A percentile compares a stretch with the other conserved stretches of the same genome.
These are phyloP conservation scores for Auricularia heimuer DNA, from an alignment of 768 basidiomycete genomes.

Conservation along the genomic window DNA sequence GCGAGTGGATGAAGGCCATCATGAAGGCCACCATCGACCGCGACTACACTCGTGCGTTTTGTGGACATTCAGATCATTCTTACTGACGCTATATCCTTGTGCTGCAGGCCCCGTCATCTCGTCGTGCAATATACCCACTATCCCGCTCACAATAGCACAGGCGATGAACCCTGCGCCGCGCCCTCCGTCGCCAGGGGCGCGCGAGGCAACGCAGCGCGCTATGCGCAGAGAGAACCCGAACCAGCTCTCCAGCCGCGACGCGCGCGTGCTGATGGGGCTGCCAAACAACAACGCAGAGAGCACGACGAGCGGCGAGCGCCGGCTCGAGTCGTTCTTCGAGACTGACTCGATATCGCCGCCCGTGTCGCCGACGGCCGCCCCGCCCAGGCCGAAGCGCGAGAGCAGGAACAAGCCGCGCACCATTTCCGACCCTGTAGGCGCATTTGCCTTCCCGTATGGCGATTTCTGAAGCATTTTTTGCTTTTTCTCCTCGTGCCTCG, in stretches of 20 bases:
- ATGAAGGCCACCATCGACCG: constrained; percentile 97
- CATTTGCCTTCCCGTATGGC: constrained; percentile 1
- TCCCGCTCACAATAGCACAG: constrained; percentile 89
- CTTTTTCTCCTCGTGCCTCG: constrained; percentile 8
- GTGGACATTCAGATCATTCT: neutral
- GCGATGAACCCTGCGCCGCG: constrained; percentile 93
- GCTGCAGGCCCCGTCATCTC: constrained; percentile 81
- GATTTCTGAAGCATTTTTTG: neutral
- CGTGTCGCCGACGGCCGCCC: constrained; percentile 20
- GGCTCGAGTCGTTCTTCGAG: constrained; percentile 46
- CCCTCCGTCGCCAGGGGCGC: constrained; percentile 83
- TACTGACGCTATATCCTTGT: constrained; percentile 12
- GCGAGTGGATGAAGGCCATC: constrained; percentile 99
- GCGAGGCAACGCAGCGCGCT: constrained; percentile 82
- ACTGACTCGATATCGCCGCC: neutral
- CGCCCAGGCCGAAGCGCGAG: constrained; percentile 63
- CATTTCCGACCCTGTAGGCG: constrained; percentile 2
- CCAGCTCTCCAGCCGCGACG: constrained; percentile 71
- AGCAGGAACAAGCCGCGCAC: neutral
- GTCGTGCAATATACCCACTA: constrained; percentile 93
- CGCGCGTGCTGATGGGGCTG: constrained; percentile 60
- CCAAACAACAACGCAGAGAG: constrained; percentile 23
- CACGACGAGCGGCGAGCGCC: constrained; percentile 34
- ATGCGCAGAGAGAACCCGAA: constrained; percentile 77
- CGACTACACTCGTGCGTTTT: constrained; percentile 74